A percentile compares a stretch with the other conserved stretches of the same genome.
These are phyloP conservation scores for Anethum foeniculum DNA, from an alignment of 140 eudicot species.

Conservation along the genomic window DNA sequence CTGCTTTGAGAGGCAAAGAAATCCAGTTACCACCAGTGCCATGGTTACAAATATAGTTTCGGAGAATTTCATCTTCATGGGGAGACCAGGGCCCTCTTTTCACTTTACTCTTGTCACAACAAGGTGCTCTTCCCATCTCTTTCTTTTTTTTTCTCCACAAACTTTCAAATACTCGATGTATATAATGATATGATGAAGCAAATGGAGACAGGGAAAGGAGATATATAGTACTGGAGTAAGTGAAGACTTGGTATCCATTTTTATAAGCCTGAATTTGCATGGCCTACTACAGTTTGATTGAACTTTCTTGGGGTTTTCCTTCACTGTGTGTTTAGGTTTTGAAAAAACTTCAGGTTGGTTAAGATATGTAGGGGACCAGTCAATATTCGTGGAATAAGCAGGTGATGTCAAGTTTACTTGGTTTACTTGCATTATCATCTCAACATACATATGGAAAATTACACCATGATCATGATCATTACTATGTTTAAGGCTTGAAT, in stretches of 20 bases:
- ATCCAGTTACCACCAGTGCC: constrained; percentile 53
- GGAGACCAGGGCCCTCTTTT: constrained; percentile 53
- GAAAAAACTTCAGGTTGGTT: background rate
- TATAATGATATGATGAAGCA: background rate
- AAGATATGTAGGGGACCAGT: constrained; percentile 10
- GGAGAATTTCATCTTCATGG: constrained; percentile 42
- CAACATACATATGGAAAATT: background rate
- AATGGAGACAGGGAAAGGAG: background rate
- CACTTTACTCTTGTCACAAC: constrained; percentile 48
- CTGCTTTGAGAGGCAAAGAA: constrained; percentile 40
- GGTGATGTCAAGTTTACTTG: constrained; percentile 7
- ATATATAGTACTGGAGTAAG: background rate
- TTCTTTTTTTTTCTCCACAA: background rate
- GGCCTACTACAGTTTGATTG: background rate
- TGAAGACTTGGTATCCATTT: background rate
- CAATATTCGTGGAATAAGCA: constrained; percentile 14
- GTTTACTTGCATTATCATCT: background rate
- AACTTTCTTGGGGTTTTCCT: background rate
- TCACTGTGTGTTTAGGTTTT: background rate
- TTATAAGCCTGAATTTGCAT: background rate
- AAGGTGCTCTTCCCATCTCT: constrained; percentile 43
- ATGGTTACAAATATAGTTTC: constrained; percentile 28
- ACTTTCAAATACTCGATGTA: background rate
- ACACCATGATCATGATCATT: background rate
- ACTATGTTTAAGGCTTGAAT: too few species aligned